Conservation (phyloP, 139 green algal species). For the Klebsormidium nitens region DNA sequence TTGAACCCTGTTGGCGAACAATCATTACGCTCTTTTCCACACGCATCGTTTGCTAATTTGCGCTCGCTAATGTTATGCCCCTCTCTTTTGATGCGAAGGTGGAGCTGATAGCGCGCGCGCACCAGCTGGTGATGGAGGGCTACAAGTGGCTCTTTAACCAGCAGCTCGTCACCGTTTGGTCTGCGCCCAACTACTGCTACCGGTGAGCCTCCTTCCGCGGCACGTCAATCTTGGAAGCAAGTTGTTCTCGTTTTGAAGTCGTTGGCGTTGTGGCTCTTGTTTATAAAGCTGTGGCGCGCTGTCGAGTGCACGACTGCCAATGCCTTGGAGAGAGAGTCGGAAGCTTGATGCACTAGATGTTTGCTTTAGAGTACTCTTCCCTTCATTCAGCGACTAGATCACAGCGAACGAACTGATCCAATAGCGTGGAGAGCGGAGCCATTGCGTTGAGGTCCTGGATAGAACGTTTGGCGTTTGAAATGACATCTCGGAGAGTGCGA, state of each 20-base stretch:
- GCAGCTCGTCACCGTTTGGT: conserved; percentile 96
- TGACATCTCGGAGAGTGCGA: too few species aligned
- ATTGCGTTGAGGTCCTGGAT: too few species aligned
- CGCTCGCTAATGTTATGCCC: background rate
- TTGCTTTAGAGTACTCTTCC: too few species aligned
- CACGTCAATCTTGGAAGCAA: background rate
- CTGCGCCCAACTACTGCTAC: conserved; percentile 99
- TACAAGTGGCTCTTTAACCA: conserved; percentile 99
- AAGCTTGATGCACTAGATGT: too few species aligned
- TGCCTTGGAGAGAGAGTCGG: too few species aligned
- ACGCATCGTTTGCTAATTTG: too few species aligned
- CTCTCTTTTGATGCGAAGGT: conserved; percentile 42
- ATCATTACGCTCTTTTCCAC: too few species aligned
- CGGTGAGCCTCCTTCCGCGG: conserved; percentile 53
- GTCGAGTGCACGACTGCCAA: background rate
- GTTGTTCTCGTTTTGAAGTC: background rate
- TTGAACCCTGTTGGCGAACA: too few species aligned
- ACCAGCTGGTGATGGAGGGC: conserved; percentile 99
- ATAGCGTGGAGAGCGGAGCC: too few species aligned
- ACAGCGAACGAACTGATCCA: too few species aligned
- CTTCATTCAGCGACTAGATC: too few species aligned
- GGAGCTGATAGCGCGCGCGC: conserved; percentile 81
- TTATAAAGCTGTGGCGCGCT: background rate
- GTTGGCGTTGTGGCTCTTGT: background rate
- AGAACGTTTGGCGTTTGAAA: too few species aligned